phyloP scores from a whole-genome alignment of 2,329 filamentous ascomycete species.

The Ascochyta rabiei region DNA sequence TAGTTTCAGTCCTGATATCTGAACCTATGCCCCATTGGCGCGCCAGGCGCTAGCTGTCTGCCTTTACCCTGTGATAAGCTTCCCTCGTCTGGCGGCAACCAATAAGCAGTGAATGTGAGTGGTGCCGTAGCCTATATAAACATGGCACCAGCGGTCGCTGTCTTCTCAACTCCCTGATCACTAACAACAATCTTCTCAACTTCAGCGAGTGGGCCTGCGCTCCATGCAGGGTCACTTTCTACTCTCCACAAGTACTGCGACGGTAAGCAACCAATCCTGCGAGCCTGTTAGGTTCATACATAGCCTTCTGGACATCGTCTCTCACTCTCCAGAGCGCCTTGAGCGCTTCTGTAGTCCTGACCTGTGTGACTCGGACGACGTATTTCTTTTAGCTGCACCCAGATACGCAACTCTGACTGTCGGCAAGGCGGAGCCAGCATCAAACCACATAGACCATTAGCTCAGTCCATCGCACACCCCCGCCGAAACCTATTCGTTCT shows the following conservation, averaged over 20 bases:
- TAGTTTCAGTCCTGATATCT: neutral
- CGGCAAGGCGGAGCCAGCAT: neutral
- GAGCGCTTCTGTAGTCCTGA: constrained; percentile 9
- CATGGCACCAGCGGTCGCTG: neutral
- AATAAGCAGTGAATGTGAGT: neutral
- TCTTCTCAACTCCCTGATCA: neutral
- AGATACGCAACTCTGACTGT: neutral
- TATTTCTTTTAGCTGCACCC: neutral
- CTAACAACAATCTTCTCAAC: neutral
- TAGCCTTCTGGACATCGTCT: neutral
- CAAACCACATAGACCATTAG: neutral
- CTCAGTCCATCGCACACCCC: neutral
- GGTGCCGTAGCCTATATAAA: neutral
- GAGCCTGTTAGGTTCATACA: neutral
- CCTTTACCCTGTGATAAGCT: neutral
- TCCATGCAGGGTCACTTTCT: neutral
- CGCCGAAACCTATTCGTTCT: neutral
- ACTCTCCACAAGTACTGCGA: neutral
- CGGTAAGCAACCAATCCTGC: neutral
- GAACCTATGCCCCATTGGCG: neutral
- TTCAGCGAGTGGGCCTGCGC: neutral
- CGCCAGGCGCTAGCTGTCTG: neutral
- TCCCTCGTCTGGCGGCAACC: neutral
- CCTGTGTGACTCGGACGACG: neutral
- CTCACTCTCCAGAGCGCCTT: constrained; percentile 3